These are phyloP conservation scores for Lunularia cruciata DNA, from an alignment of 225 moss, liverwort and hornwort species.

Conservation along the genomic window DNA sequence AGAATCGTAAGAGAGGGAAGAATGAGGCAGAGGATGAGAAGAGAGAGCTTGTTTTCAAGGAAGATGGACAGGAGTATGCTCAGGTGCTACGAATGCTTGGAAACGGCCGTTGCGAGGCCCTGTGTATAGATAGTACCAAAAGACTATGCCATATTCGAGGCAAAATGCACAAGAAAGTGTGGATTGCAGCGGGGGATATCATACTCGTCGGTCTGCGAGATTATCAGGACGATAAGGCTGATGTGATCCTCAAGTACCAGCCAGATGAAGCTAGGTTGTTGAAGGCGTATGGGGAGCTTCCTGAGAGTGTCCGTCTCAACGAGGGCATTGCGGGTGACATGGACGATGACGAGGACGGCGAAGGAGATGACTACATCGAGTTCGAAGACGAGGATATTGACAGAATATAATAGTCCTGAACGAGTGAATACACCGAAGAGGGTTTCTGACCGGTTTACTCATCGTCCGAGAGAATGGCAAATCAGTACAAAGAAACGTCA, in stretches of 20 bases:
- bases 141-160: slow-evolving; percentile 62
- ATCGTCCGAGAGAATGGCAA: too few species aligned
- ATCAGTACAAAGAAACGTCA: too few species aligned
- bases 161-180: slow-evolving; percentile 77
- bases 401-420: slow-evolving; percentile 50
- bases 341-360: slow-evolving; percentile 67
- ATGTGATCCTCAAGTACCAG: slow-evolving; percentile 63
- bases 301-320: slow-evolving; percentile 64
- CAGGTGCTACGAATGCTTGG: slow-evolving; percentile 64
- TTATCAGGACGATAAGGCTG: slow-evolving; percentile 64
- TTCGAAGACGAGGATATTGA: slow-evolving; percentile 72
- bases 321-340: slow-evolving; percentile 71
- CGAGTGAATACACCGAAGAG: too few species aligned
- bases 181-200: slow-evolving; percentile 62
- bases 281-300: slow-evolving; percentile 61
- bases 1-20: slow-evolving; percentile 64
- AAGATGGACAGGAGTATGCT: slow-evolving; percentile 64
- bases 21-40: slow-evolving; percentile 69
- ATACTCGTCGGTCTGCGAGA: slow-evolving; percentile 56
- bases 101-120: slow-evolving; percentile 55
- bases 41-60: slow-evolving; percentile 61
- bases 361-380: slow-evolving; percentile 61
- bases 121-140: slow-evolving; percentile 62
- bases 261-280: slow-evolving; percentile 56
- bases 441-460: too few species aligned